Percentiles rank a stretch among this genome's conserved stretches.
These are phyloP conservation scores for Pseudonitzschia pungens DNA, from an alignment of 108 stramenopile species.

Conservation along the genomic window DNA sequence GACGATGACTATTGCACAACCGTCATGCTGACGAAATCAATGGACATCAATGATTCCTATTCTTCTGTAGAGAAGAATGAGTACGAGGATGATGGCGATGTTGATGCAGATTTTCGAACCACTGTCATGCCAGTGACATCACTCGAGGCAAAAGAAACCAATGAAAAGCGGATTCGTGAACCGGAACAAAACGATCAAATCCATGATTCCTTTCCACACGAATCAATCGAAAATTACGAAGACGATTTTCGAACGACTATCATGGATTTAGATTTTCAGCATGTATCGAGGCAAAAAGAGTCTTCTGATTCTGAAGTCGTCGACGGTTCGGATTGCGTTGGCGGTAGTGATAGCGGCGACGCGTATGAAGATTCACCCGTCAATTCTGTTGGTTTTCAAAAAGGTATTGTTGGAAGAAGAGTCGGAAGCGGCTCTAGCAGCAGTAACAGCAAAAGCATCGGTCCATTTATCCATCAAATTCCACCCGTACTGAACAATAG, in stretches of 20 bases:
- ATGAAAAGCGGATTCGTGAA: background rate
- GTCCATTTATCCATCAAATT: background rate
- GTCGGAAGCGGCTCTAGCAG: background rate
- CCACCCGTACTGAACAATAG: no score
- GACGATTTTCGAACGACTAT: slow-evolving; percentile 1
- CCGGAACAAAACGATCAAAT: background rate
- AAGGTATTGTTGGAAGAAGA: background rate
- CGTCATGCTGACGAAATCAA: background rate
- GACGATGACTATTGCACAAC: background rate
- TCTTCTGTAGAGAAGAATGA: no score
- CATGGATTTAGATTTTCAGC: background rate
- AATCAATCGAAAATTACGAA: background rate
- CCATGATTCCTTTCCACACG: background rate
- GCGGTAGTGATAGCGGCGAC: background rate
- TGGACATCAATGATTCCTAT: background rate
- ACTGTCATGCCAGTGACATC: background rate
- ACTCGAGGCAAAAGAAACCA: background rate
- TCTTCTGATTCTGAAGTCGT: background rate
- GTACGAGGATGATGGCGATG: background rate
- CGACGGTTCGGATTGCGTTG: background rate
- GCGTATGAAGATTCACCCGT: background rate
- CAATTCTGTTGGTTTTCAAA: background rate
- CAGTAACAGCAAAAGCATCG: background rate
- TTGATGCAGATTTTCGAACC: background rate
- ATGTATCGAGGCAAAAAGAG: background rate